Conservation (phyloP, 306 rosid species). For the Leucaena leucocephala region DNA sequence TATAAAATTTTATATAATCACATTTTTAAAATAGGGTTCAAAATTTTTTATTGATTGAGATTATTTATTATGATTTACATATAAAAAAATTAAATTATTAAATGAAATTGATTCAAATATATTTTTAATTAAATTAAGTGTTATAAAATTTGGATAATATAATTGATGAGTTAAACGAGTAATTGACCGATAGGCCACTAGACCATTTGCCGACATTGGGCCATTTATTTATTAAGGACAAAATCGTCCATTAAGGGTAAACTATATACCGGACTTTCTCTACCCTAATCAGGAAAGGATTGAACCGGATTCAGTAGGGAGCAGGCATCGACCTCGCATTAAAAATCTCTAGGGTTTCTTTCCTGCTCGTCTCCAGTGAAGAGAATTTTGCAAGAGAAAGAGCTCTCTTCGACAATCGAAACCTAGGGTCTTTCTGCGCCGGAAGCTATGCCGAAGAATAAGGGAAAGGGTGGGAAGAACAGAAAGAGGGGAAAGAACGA, state of each 20-base stretch:
- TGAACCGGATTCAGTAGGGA: not conserved
- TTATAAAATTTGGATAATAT: too few species aligned
- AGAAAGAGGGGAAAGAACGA: constrained; percentile 62
- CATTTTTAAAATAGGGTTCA: too few species aligned
- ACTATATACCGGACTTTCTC: not conserved
- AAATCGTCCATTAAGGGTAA: not conserved
- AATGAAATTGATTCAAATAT: too few species aligned
- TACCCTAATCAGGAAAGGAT: not conserved
- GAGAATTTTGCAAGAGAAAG: not conserved
- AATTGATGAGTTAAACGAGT: too few species aligned
- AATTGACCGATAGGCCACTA: not conserved
- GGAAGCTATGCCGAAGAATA: constrained; percentile 53
- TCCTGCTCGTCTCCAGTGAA: not conserved
- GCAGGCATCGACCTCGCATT: not conserved
- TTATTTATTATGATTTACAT: too few species aligned
- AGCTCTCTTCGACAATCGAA: not conserved
- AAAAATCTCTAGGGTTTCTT: constrained; percentile 26
- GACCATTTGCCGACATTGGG: not conserved
- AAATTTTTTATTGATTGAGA: too few species aligned
- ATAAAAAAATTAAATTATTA: too few species aligned
- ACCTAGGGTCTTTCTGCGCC: not conserved
- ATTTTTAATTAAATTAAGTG: too few species aligned
- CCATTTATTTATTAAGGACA: not conserved
- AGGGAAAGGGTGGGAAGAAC: constrained; percentile 65
- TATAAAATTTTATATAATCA: too few species aligned